phyloP scores from a whole-genome alignment of 331 rosid genomes.

The Telfairia occidentalis region DNA sequence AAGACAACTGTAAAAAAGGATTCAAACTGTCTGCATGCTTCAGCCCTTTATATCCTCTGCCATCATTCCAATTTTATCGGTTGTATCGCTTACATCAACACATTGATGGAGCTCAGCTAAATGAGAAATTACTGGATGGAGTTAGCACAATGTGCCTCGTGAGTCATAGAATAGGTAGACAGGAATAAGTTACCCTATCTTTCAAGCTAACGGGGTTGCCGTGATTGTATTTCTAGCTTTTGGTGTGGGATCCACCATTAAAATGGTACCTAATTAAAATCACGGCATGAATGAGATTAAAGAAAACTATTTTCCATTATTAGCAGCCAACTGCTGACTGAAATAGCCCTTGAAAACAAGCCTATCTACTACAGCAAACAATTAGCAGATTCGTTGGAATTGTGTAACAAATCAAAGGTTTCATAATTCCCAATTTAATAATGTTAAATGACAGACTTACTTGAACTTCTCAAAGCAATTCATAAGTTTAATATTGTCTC shows the following conservation, averaged over 20 bases:
- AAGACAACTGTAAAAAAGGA: background rate
- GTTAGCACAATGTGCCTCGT: background rate
- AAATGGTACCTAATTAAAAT: background rate
- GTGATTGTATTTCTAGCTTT: background rate
- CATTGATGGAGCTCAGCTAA: background rate
- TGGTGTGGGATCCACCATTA: background rate
- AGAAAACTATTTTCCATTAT: background rate
- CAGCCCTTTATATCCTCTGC: background rate
- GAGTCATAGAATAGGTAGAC: background rate
- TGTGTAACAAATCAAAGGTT: background rate
- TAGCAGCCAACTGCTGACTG: background rate
- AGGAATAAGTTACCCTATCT: background rate
- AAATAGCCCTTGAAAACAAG: background rate
- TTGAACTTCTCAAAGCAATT: background rate
- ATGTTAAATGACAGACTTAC: background rate
- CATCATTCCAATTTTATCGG: background rate
- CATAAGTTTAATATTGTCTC: background rate
- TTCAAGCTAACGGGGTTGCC: background rate
- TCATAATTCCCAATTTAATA: background rate
- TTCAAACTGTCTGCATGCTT: background rate
- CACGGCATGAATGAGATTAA: background rate
- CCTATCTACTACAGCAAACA: background rate
- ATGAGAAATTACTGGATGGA: background rate
- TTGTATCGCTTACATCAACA: background rate
- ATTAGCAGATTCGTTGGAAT: background rate